Percentiles rank a stretch among this genome's conserved stretches.
Evolutionary conservation across 1,139 yeast genomes (phyloP).

Genomic region (Meyerozyma sp.): DNA sequence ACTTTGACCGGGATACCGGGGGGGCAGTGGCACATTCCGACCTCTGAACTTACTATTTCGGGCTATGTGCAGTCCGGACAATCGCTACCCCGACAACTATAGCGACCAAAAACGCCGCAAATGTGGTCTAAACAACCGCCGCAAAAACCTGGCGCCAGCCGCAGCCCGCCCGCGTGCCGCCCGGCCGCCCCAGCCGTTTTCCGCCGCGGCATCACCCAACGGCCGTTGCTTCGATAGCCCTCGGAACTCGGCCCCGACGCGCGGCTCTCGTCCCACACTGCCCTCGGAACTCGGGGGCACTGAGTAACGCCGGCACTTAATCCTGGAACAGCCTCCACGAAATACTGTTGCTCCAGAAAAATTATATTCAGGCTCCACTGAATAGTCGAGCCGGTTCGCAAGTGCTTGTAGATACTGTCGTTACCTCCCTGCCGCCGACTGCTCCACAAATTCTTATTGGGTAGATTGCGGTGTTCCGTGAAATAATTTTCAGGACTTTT

Average conservation of each 20-base stretch:
- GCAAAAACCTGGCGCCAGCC: background rate
- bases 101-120: no score
- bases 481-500: background rate
- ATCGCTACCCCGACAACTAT: no score
- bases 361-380: background rate
- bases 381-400: background rate
- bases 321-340: background rate
- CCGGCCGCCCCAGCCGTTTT: background rate
- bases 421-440: no score
- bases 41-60: background rate
- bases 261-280: constrained; percentile 1
- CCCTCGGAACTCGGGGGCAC: background rate
- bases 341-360: background rate
- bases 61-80: no score
- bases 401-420: background rate
- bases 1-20: background rate
- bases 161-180: background rate
- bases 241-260: background rate
- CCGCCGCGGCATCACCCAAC: background rate
- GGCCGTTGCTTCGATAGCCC: background rate
- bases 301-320: background rate
- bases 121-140: no score
- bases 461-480: background rate
- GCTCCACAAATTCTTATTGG: background rate
- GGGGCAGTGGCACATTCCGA: background rate